Base-by-base conservation (phyloP, 2,329 filamentous ascomycete genomes). In the Simplicillium sp. region DNA sequence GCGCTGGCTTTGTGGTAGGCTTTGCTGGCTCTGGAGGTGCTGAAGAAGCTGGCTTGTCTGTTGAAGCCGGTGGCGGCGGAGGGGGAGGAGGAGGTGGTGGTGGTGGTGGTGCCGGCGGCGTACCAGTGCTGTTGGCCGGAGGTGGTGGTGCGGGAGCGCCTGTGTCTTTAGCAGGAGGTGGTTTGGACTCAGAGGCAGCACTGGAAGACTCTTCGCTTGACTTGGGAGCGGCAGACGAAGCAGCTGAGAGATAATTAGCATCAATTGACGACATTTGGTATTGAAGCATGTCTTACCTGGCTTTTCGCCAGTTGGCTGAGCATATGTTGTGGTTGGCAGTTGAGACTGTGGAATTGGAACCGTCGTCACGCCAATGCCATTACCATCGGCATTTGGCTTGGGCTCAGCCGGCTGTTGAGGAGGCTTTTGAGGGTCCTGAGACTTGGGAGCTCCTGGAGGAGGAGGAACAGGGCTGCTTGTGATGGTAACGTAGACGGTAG, bases 311-410 rank as follows among this genome's bases (percentile, higher is more conserved):
- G 39, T 31, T 15, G 28, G 34, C 39, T 13, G 16, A 12, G 13
- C 32, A 25, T 53, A 45, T n/a, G 55, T 60, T 7, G 57, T 60
- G n/a, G 39, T 56, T 13, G 57, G 54, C 35, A 56, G 43, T 2
- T 43, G 42, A 20, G 50, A 52, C 20, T 46, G 33, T 6, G 49
- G 39, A 28, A 60, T 53, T 15, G 57, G 53, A 32, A 60, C 41
- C 14, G 51, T 56, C 13, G 50, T 50, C n/a, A 61, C 57, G 7
- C 57, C 58, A 11, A 54, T 43, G 11, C 53, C 53, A 29, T 54
- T 50, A 18, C 51, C 52, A 33, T 52, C 37, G 14, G 39, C 39
- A 33, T 50, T 50, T n/a, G 47, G 15, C 14, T 36, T 44, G 8
- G 42, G 36, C 31, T 38, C 20, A 25, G 20, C 20, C 9, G 20